Base-by-base conservation (phyloP, 495 filamentous ascomycete species). In the Hypoxylon fragiforme region DNA sequence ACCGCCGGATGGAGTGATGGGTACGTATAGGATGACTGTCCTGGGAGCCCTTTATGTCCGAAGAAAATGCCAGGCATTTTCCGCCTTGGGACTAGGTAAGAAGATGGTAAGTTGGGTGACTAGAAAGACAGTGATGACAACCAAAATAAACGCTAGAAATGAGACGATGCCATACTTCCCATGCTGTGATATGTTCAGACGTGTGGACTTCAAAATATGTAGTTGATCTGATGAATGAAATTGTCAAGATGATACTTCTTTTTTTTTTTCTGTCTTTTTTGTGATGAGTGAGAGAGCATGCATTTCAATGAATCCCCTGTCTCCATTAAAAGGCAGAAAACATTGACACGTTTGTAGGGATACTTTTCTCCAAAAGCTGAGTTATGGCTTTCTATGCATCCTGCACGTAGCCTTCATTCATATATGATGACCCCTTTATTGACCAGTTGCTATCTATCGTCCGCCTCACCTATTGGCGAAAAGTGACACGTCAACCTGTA, bases 1-100 rank as follows among this genome's bases (percentile, higher is more conserved):
- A 60, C 38, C 8, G 42, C 28, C 1, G 26, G n/a, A 44, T 60
- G 50, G n/a, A 60, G 49, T 6, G 43, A 43, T 3, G 41, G 56
- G 16, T 35, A 60, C 30, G 14, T 54, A 18, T 34, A 54, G 11
- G 50, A 43, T 15, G 28, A 7, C 1, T 45, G 35, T 13, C 30
- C 19, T 52, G 24, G 24, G 4, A 28, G 4, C 24, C 24, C 24
- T n/a, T n/a, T 28, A 28, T 9, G 24, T 28, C 9, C 9, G 4
- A 9, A 28, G 24, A 9, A 28, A 4, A 4, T 28, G 24, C 4
- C 4, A 28, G 24, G 24, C 24, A 9, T 28, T 28, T 28, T 28
- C 24, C 9, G 4, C 9, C 4, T 28, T 28, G 24, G 4, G 24
- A 4, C 24, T 9, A 9, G 24, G 24, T 28, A 4, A 28, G 24